These are phyloP conservation scores for Hippophae rhamnoides DNA, from an alignment of 306 rosid species.

Conservation along the genomic window DNA sequence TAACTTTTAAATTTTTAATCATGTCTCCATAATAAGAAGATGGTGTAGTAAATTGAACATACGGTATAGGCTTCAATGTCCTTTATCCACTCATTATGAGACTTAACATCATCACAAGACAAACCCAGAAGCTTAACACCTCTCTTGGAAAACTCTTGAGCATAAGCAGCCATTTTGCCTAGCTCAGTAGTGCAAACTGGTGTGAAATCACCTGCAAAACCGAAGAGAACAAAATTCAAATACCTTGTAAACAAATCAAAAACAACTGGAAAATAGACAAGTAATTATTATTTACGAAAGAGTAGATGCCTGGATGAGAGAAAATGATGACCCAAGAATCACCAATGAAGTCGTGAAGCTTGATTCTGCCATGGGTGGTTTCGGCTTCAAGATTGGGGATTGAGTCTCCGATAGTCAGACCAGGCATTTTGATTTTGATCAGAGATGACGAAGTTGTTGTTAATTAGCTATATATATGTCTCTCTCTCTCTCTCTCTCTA, in stretches of 20 bases:
- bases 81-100: constrained; percentile 64
- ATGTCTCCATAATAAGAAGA: too few relatives aligned
- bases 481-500: too few relatives aligned
- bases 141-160: constrained; percentile 31
- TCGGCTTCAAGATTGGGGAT: constrained; percentile 62
- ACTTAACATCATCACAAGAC: constrained; percentile 54
- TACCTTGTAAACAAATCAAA: background rate
- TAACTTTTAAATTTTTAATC: too few relatives aligned
- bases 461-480: too few relatives aligned
- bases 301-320: constrained; percentile 61
- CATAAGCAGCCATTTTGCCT: constrained; percentile 50
- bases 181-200: constrained; percentile 86
- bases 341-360: constrained; percentile 40
- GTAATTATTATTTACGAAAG: background rate
- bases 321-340: constrained; percentile 60
- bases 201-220: constrained; percentile 58
- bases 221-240: background rate
- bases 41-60: constrained; percentile 3
- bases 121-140: constrained; percentile 66
- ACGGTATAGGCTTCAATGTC: constrained; percentile 76
- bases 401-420: constrained; percentile 74
- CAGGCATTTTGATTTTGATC: constrained; percentile 40
- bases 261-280: background rate
- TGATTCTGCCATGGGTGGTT: constrained; percentile 62
- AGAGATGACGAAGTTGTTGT: too few relatives aligned